Evolutionary conservation across 768 basidiomycete species (phyloP).

Genomic region (Leccinum barrowsii): DNA sequence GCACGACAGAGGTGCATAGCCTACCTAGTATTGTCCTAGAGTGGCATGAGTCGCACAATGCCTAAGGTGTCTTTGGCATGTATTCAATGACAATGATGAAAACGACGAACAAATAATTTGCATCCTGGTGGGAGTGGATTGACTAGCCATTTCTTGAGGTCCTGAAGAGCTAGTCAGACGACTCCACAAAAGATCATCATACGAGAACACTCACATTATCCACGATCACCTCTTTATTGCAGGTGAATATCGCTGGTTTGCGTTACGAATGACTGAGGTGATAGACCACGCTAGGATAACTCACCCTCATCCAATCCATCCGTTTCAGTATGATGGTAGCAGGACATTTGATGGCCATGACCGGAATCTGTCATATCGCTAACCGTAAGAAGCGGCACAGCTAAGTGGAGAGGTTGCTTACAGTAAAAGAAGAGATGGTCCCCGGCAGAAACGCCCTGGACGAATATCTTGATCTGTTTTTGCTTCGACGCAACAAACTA

Average conservation of each 20-base stretch:
- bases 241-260: conserved; percentile 10
- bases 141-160: conserved; percentile 22
- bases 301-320: conserved; percentile 55
- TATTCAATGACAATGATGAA: neutral
- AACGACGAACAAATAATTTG: conserved; percentile 25
- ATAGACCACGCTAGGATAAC: neutral
- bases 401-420: conserved; percentile 20
- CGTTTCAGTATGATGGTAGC: conserved; percentile 41
- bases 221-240: conserved; percentile 13
- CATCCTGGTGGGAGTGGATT: conserved; percentile 26
- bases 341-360: conserved; percentile 45
- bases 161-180: conserved; percentile 8
- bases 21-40: conserved; percentile 29
- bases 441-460: conserved; percentile 40
- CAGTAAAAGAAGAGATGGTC: conserved; percentile 60
- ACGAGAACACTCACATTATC: conserved; percentile 20
- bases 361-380: conserved; percentile 41
- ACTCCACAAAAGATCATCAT: conserved; percentile 36
- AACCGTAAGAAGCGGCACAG: neutral
- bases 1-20: neutral
- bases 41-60: conserved; percentile 30
- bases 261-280: neutral
- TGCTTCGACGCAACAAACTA: conserved; percentile 29
- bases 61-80: conserved; percentile 12
- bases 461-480: conserved; percentile 41